A percentile compares a stretch with the other conserved stretches of the same genome.
phyloP scores from a whole-genome alignment of 345 rosid species.

The Gossypium rotundifolium region DNA sequence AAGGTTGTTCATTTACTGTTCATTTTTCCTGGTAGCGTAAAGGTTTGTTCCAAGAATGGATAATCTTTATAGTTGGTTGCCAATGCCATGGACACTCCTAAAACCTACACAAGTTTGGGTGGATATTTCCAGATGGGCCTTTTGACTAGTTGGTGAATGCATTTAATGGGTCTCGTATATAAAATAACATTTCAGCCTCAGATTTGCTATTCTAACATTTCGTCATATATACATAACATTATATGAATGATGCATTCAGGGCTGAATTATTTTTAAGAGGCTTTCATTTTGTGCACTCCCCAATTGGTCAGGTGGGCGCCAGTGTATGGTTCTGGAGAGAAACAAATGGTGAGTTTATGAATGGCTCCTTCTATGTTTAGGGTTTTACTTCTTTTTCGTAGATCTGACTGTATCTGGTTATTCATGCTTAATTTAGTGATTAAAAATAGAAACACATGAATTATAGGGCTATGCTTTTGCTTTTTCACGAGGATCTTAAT shows the following conservation, averaged over 20 bases:
- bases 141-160: slow-evolving; percentile 15
- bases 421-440: slow-evolving; percentile 1
- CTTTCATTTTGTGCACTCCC: slow-evolving; percentile 23
- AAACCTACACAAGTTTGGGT: slow-evolving; percentile 8
- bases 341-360: slow-evolving; percentile 20
- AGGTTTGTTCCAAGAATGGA: slow-evolving; percentile 13
- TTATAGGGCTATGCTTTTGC: background rate
- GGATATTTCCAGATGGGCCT: slow-evolving; percentile 7
- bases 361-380: slow-evolving; percentile 1
- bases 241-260: background rate
- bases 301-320: slow-evolving; percentile 30
- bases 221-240: background rate
- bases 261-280: slow-evolving; percentile 18
- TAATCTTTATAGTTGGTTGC: slow-evolving; percentile 8
- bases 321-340: slow-evolving; percentile 18
- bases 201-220: background rate
- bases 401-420: background rate
- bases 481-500: background rate
- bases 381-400: background rate
- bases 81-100: slow-evolving; percentile 9
- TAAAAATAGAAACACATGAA: background rate
- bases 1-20: background rate
- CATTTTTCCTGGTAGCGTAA: background rate
- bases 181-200: slow-evolving; percentile 13
- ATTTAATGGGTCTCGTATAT: slow-evolving; percentile 12